A percentile compares a stretch with the other conserved stretches of the same genome.
phyloP scores from a whole-genome alignment of 331 rosid species.

The Malus hybrid region DNA sequence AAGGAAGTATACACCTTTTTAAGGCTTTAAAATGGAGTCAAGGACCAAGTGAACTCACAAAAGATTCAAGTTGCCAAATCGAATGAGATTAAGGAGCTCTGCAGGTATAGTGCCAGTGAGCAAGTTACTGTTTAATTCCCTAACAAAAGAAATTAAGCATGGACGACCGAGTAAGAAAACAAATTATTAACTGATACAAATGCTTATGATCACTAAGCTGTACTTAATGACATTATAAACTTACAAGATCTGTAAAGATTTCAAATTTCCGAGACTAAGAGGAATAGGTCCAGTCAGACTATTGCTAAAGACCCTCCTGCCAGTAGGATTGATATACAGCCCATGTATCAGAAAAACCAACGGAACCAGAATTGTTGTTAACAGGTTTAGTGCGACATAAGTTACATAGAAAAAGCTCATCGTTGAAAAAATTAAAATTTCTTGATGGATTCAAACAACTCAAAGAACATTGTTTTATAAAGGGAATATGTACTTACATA shows the following conservation, averaged over 20 bases:
- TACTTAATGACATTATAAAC: neutral
- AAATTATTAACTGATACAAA: neutral
- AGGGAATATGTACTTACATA: constrained; percentile 4
- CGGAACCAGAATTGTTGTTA: neutral
- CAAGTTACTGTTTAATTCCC: constrained; percentile 19
- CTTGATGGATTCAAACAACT: neutral
- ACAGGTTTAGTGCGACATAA: too few relatives aligned
- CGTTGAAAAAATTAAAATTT: neutral
- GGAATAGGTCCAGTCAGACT: constrained; percentile 19
- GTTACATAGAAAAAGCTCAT: too few relatives aligned
- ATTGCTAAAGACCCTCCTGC: constrained; percentile 16
- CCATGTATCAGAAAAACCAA: neutral
- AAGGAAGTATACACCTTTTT: neutral
- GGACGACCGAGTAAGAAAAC: neutral
- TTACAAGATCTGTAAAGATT: constrained; percentile 11
- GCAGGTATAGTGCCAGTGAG: constrained; percentile 13
- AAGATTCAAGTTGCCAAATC: constrained; percentile 1
- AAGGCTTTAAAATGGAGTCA: neutral
- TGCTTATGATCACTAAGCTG: neutral
- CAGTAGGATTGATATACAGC: neutral
- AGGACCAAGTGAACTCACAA: constrained; percentile 9
- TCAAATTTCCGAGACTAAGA: constrained; percentile 15
- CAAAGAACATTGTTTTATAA: neutral
- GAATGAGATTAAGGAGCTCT: constrained; percentile 18
- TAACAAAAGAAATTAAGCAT: neutral